A percentile compares a stretch with the other conserved stretches of the same genome.
Conservation (phyloP, 768 basidiomycete genomes). For the Pilatotrama ljubarskyi region DNA sequence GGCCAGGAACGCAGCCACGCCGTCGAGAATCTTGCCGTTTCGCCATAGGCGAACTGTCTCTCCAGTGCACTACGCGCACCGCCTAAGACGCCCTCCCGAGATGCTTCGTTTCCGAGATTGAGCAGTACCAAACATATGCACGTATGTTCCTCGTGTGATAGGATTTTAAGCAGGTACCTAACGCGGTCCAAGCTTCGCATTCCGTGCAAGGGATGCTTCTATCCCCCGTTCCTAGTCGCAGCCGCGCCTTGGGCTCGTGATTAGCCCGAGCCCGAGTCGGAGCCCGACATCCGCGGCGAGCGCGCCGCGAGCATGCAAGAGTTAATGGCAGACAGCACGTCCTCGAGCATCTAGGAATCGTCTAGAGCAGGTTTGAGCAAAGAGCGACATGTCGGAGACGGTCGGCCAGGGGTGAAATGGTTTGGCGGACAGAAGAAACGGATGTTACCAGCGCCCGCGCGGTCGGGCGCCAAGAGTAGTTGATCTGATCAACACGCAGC, state of each 20-base stretch:
- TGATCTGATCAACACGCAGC: constrained; percentile 4
- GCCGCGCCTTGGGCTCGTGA: constrained; percentile 8
- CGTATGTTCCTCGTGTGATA: constrained; percentile 1
- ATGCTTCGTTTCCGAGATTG: constrained; percentile 4
- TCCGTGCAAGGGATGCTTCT: not conserved
- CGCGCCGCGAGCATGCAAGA: not conserved
- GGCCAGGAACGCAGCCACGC: constrained; percentile 19
- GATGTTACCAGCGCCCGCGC: not conserved
- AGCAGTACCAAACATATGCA: not conserved
- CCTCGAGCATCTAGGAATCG: not conserved
- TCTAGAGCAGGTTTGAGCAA: not conserved
- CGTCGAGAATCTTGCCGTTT: not conserved
- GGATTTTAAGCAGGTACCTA: constrained; percentile 6
- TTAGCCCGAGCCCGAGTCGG: not conserved
- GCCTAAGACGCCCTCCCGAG: not conserved
- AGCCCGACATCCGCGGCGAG: not conserved
- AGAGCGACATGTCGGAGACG: not conserved
- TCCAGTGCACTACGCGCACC: not conserved
- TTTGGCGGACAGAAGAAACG: not conserved
- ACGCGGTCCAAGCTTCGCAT: not conserved
- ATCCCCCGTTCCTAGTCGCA: not conserved
- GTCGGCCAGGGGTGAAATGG: not conserved
- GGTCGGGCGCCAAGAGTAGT: not conserved
- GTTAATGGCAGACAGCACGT: not conserved
- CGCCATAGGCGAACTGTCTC: not conserved